These are phyloP conservation scores for Solanum appendiculatum DNA, from an alignment of 257 asterid genomes.

Conservation along the genomic window DNA sequence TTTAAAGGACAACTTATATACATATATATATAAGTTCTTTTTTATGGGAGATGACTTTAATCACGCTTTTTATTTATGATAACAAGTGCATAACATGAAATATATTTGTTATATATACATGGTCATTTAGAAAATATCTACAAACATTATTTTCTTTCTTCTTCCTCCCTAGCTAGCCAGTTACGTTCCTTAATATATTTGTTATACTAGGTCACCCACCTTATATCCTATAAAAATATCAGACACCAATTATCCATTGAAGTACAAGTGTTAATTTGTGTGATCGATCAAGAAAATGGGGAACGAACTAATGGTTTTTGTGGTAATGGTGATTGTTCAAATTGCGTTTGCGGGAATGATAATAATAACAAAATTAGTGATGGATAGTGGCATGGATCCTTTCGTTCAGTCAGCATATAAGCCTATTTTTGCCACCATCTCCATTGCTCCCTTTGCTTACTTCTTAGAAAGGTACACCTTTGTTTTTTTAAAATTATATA, in stretches of 20 bases:
- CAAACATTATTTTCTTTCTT: neutral
- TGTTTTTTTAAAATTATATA: neutral
- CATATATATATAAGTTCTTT: neutral
- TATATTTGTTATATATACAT: neutral
- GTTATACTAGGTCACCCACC: neutral
- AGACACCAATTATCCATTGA: neutral
- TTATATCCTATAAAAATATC: neutral
- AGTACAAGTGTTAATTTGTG: neutral
- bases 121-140: neutral
- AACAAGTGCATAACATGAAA: neutral
- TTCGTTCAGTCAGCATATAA: slow-evolving; percentile 77
- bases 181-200: neutral
- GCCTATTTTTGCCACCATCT: slow-evolving; percentile 54
- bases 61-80: neutral
- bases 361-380: slow-evolving; percentile 62
- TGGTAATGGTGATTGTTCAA: slow-evolving; percentile 64
- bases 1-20: neutral
- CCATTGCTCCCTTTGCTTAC: slow-evolving; percentile 59
- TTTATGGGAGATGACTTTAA: neutral
- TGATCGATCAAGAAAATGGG: slow-evolving; percentile 13
- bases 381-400: slow-evolving; percentile 90
- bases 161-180: neutral
- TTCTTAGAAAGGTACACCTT: slow-evolving; percentile 55
- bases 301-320: slow-evolving; percentile 29
- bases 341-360: slow-evolving; percentile 77